Percentiles rank a stretch among this genome's conserved stretches.
Conservation (phyloP, 768 basidiomycete genomes). For the Boletus rex-veris region DNA sequence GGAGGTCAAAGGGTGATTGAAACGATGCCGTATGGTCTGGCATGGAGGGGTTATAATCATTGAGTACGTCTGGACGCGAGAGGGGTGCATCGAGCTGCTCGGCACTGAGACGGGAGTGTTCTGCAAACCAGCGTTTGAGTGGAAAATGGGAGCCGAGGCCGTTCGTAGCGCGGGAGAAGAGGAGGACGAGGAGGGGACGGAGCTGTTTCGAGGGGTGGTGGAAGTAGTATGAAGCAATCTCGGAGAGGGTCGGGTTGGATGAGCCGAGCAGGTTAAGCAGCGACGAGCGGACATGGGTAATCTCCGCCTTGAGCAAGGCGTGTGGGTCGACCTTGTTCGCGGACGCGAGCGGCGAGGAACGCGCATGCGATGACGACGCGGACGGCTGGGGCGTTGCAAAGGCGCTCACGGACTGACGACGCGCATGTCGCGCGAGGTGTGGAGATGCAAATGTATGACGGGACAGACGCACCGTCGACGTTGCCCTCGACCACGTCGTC, state of each 20-base stretch:
- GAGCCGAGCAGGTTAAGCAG: conserved; percentile 80
- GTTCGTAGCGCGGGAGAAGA: conserved; percentile 91
- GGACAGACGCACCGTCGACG: conserved; percentile 16
- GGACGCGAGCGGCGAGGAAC: conserved; percentile 18
- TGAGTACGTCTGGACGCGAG: conserved; percentile 75
- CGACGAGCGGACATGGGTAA: conserved; percentile 64
- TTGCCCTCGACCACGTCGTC: conserved; percentile 17
- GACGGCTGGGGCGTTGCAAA: conserved; percentile 33
- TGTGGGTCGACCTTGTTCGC: conserved; percentile 54
- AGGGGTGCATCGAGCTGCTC: conserved; percentile 78
- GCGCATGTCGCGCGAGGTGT: conserved; percentile 19
- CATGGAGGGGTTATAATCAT: conserved; percentile 90
- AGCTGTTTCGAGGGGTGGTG: conserved; percentile 86
- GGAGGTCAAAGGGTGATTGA: conserved; percentile 50
- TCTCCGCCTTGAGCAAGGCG: conserved; percentile 66
- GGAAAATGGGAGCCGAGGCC: conserved; percentile 71
- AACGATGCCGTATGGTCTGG: conserved; percentile 74
- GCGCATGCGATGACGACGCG: conserved; percentile 6
- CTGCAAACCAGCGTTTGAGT: conserved; percentile 58
- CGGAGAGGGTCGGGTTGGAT: conserved; percentile 82
- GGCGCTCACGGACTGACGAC: conserved; percentile 40
- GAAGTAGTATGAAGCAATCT: conserved; percentile 92
- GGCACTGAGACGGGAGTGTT: conserved; percentile 50
- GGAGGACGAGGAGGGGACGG: conserved; percentile 82
- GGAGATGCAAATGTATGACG: conserved; percentile 1